Evolutionary conservation across 768 basidiomycete genomes (phyloP).

Genomic region (Omphalotus guepiniiformis): DNA sequence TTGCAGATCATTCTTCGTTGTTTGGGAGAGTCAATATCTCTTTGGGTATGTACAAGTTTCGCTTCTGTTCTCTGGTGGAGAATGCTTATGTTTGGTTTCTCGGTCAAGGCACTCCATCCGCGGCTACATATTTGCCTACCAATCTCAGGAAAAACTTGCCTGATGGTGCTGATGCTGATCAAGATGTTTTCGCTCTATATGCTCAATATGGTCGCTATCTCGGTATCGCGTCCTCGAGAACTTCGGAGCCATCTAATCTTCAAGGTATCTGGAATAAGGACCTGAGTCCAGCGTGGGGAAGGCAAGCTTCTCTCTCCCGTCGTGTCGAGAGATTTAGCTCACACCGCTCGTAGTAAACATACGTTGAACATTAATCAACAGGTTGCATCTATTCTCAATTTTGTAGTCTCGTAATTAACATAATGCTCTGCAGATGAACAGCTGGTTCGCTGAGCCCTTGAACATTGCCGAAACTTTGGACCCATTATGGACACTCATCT

Average conservation of each 20-base stretch:
- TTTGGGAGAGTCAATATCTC: slow-evolving; percentile 9
- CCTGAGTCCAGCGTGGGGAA: slow-evolving; percentile 12
- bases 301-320: slow-evolving; percentile 8
- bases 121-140: slow-evolving; percentile 5
- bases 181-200: slow-evolving; percentile 8
- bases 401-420: background rate
- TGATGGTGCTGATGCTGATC: slow-evolving; percentile 9
- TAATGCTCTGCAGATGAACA: background rate
- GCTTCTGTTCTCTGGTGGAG: background rate
- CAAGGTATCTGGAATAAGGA: slow-evolving; percentile 16
- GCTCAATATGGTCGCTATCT: slow-evolving; percentile 9
- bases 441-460: slow-evolving; percentile 15
- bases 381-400: slow-evolving; percentile 10
- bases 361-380: slow-evolving; percentile 16
- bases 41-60: slow-evolving; percentile 4
- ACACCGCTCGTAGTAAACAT: slow-evolving; percentile 11
- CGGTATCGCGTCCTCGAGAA: slow-evolving; percentile 10
- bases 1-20: slow-evolving; percentile 7
- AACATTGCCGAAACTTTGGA: slow-evolving; percentile 16
- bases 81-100: background rate
- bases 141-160: slow-evolving; percentile 2
- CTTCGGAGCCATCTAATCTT: slow-evolving; percentile 5
- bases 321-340: background rate
- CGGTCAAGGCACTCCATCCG: slow-evolving; percentile 3
- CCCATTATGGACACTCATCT: slow-evolving; percentile 11